A percentile compares a stretch with the other conserved stretches of the same genome.
Conservation (phyloP, 495 filamentous ascomycete genomes). For the Xylaria scruposa region DNA sequence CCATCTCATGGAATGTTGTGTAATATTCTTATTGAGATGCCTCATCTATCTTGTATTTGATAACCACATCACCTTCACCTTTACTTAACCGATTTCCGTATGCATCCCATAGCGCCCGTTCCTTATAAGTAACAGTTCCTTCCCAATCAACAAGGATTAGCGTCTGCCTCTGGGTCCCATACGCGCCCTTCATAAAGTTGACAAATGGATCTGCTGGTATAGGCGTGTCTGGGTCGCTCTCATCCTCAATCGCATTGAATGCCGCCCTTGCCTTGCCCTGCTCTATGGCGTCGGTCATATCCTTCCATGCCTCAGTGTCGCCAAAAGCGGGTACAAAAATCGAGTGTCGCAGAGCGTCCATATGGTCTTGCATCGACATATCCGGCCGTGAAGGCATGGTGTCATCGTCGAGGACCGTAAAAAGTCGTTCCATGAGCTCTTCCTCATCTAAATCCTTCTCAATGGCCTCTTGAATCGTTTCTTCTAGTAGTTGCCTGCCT, state of each 20-base stretch:
- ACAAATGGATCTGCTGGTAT: slow-evolving; percentile 34
- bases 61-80: slow-evolving; percentile 66
- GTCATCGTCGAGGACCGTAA: slow-evolving; percentile 72
- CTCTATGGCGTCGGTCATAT: slow-evolving; percentile 59
- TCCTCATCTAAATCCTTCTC: slow-evolving; percentile 62
- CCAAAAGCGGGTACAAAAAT: slow-evolving; percentile 86
- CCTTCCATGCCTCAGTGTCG: slow-evolving; percentile 50
- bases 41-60: slow-evolving; percentile 67
- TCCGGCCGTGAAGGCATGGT: slow-evolving; percentile 69
- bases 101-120: slow-evolving; percentile 81
- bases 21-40: slow-evolving; percentile 41
- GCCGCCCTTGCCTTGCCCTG: slow-evolving; percentile 50
- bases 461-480: slow-evolving; percentile 49
- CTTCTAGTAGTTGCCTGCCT: slow-evolving; percentile 55
- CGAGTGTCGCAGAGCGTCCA: slow-evolving; percentile 72
- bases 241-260: slow-evolving; percentile 38
- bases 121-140: slow-evolving; percentile 79
- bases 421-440: slow-evolving; percentile 71
- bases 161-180: slow-evolving; percentile 96
- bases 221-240: slow-evolving; percentile 35
- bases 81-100: slow-evolving; percentile 65
- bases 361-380: slow-evolving; percentile 70
- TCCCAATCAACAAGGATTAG: slow-evolving; percentile 77
- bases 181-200: slow-evolving; percentile 64
- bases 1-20: neutral